Evolutionary conservation across 139 green algal species (phyloP).

Genomic region (Coccomyxa sp.): DNA sequence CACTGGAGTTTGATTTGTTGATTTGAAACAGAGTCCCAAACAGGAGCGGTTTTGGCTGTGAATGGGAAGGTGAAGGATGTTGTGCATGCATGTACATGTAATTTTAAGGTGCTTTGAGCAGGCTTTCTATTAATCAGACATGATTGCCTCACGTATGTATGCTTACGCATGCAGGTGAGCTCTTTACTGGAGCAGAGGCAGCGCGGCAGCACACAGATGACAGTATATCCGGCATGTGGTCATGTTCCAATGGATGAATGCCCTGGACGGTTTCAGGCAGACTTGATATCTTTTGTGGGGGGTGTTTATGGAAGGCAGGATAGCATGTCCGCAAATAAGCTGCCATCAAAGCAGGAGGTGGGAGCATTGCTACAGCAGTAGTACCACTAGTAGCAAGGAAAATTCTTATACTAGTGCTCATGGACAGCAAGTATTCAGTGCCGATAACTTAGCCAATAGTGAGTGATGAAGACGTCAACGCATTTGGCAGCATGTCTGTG

Average conservation of each 20-base stretch:
- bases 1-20: background rate
- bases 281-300: background rate
- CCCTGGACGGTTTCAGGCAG: background rate
- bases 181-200: background rate
- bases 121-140: too few relatives aligned
- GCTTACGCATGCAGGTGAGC: background rate
- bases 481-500: too few relatives aligned
- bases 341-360: too few relatives aligned
- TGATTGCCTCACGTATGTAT: too few relatives aligned
- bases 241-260: constrained; percentile 14
- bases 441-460: too few relatives aligned
- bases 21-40: background rate
- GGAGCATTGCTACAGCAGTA: too few relatives aligned
- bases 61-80: too few relatives aligned
- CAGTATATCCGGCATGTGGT: background rate
- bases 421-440: too few relatives aligned
- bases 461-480: too few relatives aligned
- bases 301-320: background rate
- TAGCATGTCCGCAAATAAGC: background rate
- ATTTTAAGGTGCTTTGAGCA: too few relatives aligned
- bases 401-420: too few relatives aligned
- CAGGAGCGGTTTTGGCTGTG: background rate
- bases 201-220: background rate
- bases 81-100: background rate
- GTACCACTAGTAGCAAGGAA: too few relatives aligned